Evolutionary conservation across 2,329 filamentous ascomycete species (phyloP), one percentile per base, ranked within the genome.

Genomic region (Arthrobotrys iridis): DNA sequence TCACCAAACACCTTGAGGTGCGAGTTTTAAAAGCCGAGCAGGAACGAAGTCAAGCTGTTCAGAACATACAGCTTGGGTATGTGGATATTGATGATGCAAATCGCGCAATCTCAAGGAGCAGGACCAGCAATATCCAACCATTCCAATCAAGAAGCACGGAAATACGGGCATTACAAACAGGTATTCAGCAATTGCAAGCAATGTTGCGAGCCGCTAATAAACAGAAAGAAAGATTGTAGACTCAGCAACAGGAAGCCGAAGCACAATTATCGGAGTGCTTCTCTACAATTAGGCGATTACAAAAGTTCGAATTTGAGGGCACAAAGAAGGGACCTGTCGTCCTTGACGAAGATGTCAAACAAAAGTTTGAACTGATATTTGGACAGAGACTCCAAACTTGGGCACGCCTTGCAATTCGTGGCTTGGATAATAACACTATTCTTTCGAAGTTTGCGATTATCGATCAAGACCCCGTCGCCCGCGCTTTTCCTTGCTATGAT

Each of bases 311-410:
- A 15, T 67, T 48, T 22, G 40, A 67, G 28, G 48, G 50, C 4
- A 48, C 50, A 11, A 45, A 24, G 22, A 59, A 48, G 33, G 35
- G 41, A 2, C 26, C 50, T 6, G 30, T 59, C 11, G 33, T 67
- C n/a, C 52, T 67, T 3, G 63, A 67, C 28, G 50, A 59, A 30
- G 63, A 67, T 18, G 63, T 43, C 6, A 37, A 59, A 40, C 13
- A 50, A 28, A 45, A 22, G 1, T 45, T 57, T 3, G 45, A 70
- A 35, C 4, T 2, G 3, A n/a, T 70, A 3, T 63, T 70, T n/a
- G 65, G 65, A 11, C 57, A 45, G 10, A 24, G 22, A 13, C 22
- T 63, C 13, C 33, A 33, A 30, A 20, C 33, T 18, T 70, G 55
- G 65, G 18, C 57, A 7, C 35, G 57, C 10, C 13, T 20, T 15